Base-by-base conservation (phyloP, 805 yeast genomes). In the Yarrowia sp. region DNA sequence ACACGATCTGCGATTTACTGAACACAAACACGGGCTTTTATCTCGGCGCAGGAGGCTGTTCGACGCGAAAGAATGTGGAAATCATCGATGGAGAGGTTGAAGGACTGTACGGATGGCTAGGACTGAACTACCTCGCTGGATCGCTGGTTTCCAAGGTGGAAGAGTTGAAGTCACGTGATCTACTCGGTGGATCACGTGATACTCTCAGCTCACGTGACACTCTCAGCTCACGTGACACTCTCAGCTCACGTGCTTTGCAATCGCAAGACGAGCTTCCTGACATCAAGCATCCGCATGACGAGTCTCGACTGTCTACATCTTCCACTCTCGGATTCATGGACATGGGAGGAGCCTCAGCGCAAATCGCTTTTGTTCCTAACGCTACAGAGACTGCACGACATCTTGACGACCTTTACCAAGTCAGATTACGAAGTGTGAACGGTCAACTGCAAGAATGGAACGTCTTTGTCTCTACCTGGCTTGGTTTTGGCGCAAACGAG, bases 261-360 rank as follows among this genome's bases (percentile, higher is more conserved):
- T n/a, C n/a, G n/a, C n/a, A n/a, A n/a, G n/a, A 4, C 69, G 19
- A 66, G 4, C 63, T 63, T 12, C 65, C 67, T 6, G 61, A 61
- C 21, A 25, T 36, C 16, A 71, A 66, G 22, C 61, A 65, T 1
- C 72, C 70, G 10, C 70, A 72, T 1, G 47, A 42, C 18, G 47
- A 42, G 19, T 42, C 47, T 16, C 47, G 47, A 6, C 6, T 42
- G n/a, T 24, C 32, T 10, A 6, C 14, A 4, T 42, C 51, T 8
- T 44, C 51, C 3, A 84, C 96, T 0, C 85, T 81, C 66, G 99
- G 99, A 4, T 93, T 94, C 68, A 87, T 94, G 93, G 99, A 94
- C 73, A 94, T 94, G 99, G 99, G 99, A 14, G 99, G 99, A 13
- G 99, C 99, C 0, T 90, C 97, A 1, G 90, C 97, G 0, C 99